phyloP scores from a whole-genome alignment of 768 basidiomycete species.

The Lactarius tabidus region DNA sequence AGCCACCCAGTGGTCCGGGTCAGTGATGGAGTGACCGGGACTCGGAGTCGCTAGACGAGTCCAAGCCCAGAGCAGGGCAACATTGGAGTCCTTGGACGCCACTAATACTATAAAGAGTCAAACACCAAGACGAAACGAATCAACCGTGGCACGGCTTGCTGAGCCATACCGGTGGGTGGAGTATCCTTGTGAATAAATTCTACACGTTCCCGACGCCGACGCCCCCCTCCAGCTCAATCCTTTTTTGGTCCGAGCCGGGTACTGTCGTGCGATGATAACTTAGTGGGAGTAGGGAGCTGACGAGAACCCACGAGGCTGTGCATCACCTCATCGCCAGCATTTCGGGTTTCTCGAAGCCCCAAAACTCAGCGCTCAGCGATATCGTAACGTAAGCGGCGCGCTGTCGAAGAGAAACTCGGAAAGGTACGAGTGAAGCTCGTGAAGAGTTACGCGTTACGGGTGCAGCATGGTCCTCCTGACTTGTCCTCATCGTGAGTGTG shows the following conservation, averaged over 20 bases:
- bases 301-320: background rate
- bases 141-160: background rate
- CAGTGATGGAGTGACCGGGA: background rate
- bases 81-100: background rate
- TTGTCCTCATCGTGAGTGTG: background rate
- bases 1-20: background rate
- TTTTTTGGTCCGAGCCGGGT: background rate
- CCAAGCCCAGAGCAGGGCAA: background rate
- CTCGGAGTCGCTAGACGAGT: background rate
- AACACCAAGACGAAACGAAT: background rate
- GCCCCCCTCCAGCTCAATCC: background rate
- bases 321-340: background rate
- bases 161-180: background rate
- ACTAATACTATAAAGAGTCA: background rate
- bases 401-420: background rate
- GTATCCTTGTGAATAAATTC: background rate
- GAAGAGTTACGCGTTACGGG: background rate
- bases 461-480: background rate
- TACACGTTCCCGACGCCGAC: background rate
- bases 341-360: background rate
- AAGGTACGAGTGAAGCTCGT: background rate
- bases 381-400: background rate
- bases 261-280: background rate
- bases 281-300: background rate
- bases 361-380: background rate